Percentiles rank a stretch among this genome's conserved stretches.
Evolutionary conservation across 208 protist genomes (phyloP).

Genomic region (Crithidia expoeki): DNA sequence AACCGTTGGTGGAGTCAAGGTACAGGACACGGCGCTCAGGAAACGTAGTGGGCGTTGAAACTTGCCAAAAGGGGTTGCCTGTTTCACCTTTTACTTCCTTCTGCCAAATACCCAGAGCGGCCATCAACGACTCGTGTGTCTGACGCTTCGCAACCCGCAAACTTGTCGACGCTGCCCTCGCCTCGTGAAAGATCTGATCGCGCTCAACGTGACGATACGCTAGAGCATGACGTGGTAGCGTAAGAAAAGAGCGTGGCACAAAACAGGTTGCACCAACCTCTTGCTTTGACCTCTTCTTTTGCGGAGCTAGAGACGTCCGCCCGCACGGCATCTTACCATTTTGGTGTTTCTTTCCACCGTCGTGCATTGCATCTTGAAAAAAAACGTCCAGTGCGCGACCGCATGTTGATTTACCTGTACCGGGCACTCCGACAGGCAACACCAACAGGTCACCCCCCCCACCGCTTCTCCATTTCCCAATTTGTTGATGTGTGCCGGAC

Average conservation of each 20-base stretch:
- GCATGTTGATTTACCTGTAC: conserved; percentile 31
- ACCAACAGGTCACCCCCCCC: conserved; percentile 30
- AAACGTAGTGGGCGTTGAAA: no score
- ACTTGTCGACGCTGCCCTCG: neutral
- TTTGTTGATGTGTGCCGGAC: no score
- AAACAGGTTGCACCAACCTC: neutral
- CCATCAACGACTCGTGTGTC: conserved; percentile 33
- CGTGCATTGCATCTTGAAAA: conserved; percentile 12
- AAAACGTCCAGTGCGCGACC: conserved; percentile 21
- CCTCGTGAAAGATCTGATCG: conserved; percentile 31
- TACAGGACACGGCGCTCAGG: conserved; percentile 35
- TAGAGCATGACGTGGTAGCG: neutral
- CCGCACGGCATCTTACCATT: neutral
- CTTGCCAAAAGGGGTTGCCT: neutral
- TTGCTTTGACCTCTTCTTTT: neutral
- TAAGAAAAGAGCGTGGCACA: conserved; percentile 23
- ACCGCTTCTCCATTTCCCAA: neutral
- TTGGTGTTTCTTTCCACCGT: neutral
- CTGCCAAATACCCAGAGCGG: conserved; percentile 2
- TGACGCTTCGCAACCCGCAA: conserved; percentile 28
- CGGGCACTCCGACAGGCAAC: conserved; percentile 39
- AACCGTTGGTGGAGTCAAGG: conserved; percentile 58
- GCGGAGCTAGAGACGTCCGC: neutral
- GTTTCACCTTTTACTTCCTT: no score
- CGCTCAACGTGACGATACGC: conserved; percentile 31